Percentiles rank a stretch among this genome's conserved stretches.
phyloP scores from a whole-genome alignment of 805 yeast species.

The Candida maesae region DNA sequence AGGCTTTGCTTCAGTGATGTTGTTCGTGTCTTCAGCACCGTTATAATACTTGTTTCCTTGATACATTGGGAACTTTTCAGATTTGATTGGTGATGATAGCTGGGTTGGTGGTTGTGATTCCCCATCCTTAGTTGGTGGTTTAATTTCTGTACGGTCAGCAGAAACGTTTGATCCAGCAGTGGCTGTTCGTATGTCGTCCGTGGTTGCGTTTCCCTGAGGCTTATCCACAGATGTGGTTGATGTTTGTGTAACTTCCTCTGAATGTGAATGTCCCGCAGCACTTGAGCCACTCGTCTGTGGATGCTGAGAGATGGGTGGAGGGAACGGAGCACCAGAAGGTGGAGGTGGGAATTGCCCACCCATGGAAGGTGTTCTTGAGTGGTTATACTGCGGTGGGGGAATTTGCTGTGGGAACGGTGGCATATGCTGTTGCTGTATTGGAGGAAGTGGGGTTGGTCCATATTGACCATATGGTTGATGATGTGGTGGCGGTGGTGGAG shows the following conservation, averaged over 20 bases:
- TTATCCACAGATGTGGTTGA: slow-evolving; percentile 6
- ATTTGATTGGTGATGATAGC: slow-evolving; percentile 19
- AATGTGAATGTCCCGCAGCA: slow-evolving; percentile 1
- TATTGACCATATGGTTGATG: slow-evolving; percentile 3
- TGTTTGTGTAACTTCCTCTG: background rate
- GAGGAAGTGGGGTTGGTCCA: slow-evolving; percentile 19
- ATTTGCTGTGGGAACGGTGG: slow-evolving; percentile 12
- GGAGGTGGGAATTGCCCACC: slow-evolving; percentile 15
- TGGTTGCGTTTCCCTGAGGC: slow-evolving; percentile 2
- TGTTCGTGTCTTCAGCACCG: slow-evolving; percentile 13
- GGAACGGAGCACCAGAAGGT: slow-evolving; percentile 3
- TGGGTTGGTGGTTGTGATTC: slow-evolving; percentile 11
- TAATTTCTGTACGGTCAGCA: slow-evolving; percentile 21
- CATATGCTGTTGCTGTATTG: slow-evolving; percentile 14
- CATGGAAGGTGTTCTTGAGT: slow-evolving; percentile 15
- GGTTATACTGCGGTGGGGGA: slow-evolving; percentile 9
- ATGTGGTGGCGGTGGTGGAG: slow-evolving; percentile 6
- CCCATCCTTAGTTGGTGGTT: slow-evolving; percentile 8
- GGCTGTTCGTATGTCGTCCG: slow-evolving; percentile 13
- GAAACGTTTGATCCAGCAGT: slow-evolving; percentile 17
- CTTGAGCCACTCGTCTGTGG: slow-evolving; percentile 2
- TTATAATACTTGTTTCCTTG: slow-evolving; percentile 3
- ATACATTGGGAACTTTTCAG: slow-evolving; percentile 7
- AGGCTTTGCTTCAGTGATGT: slow-evolving; percentile 11
- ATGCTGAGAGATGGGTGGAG: slow-evolving; percentile 5